A percentile compares a stretch with the other conserved stretches of the same genome.
Conservation (phyloP, 2,329 filamentous ascomycete species). For the Coleophoma crateriformis region DNA sequence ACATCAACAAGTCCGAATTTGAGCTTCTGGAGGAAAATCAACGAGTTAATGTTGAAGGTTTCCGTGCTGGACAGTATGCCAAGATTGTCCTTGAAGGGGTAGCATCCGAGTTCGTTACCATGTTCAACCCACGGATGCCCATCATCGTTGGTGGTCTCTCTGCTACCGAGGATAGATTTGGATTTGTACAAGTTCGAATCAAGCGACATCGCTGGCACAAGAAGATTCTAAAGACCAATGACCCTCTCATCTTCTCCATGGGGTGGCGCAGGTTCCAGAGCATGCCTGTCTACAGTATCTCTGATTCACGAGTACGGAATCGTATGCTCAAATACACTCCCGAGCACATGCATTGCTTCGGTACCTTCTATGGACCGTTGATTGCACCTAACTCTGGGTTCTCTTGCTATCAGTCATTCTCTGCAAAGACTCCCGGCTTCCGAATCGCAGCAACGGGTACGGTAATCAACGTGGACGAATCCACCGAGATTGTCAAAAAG, state of each 20-base stretch:
- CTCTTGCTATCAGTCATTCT: constrained; percentile 86
- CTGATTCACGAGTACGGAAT: constrained; percentile 87
- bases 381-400: constrained; percentile 96
- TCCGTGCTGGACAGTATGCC: constrained; percentile 87
- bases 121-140: constrained; percentile 77
- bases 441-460: constrained; percentile 91
- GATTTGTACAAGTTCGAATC: constrained; percentile 91
- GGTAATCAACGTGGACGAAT: constrained; percentile 89
- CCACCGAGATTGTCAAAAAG: constrained; percentile 98
- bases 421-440: constrained; percentile 80
- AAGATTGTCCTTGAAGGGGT: constrained; percentile 86
- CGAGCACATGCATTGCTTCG: constrained; percentile 99
- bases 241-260: constrained; percentile 93
- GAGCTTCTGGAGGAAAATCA: constrained; percentile 81
- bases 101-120: constrained; percentile 80
- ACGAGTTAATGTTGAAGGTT: constrained; percentile 79
- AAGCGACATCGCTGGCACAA: constrained; percentile 99
- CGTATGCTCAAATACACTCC: constrained; percentile 99
- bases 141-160: constrained; percentile 88
- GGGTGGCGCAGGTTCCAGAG: constrained; percentile 96
- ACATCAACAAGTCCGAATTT: constrained; percentile 95
- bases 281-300: constrained; percentile 89
- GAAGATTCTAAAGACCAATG: constrained; percentile 97
- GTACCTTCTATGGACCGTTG: constrained; percentile 89
- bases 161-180: constrained; percentile 90